These are phyloP conservation scores for Physaria fendleri DNA, from an alignment of 345 rosid species.

Conservation along the genomic window DNA sequence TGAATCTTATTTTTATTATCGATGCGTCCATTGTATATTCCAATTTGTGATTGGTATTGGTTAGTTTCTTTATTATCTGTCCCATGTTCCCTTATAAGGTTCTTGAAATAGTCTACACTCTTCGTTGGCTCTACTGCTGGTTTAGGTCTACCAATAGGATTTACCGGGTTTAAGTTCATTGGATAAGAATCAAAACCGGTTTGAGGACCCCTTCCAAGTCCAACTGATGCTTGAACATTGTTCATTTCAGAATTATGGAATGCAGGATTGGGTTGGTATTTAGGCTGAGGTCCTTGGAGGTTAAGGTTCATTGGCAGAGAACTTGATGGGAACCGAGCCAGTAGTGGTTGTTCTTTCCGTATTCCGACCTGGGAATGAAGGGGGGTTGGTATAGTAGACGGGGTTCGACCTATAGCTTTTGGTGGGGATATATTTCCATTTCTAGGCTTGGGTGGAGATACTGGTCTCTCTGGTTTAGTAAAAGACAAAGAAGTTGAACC, in stretches of 20 bases:
- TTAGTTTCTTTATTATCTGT: slow-evolving; percentile 27
- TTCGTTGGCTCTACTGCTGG: slow-evolving; percentile 26
- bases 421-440: background rate
- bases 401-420: slow-evolving; percentile 7
- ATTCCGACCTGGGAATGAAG: slow-evolving; percentile 1
- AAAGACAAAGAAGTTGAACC: slow-evolving; percentile 8
- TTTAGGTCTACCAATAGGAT: slow-evolving; percentile 5
- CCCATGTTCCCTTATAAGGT: slow-evolving; percentile 67
- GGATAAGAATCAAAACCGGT: slow-evolving; percentile 16
- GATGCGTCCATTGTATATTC: background rate
- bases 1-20: slow-evolving; percentile 19
- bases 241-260: slow-evolving; percentile 13
- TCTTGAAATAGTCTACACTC: slow-evolving; percentile 47
- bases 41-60: slow-evolving; percentile 13
- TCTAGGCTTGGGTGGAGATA: slow-evolving; percentile 22
- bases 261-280: background rate
- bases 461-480: slow-evolving; percentile 6
- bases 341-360: slow-evolving; percentile 11
- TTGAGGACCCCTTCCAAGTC: slow-evolving; percentile 11
- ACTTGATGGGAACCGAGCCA: background rate
- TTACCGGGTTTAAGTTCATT: slow-evolving; percentile 5
- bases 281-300: slow-evolving; percentile 18
- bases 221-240: slow-evolving; percentile 11
- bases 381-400: background rate
- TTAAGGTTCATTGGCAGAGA: slow-evolving; percentile 11